These are phyloP conservation scores for Rubus idaeus DNA, from an alignment of 306 rosid species.

Conservation along the genomic window DNA sequence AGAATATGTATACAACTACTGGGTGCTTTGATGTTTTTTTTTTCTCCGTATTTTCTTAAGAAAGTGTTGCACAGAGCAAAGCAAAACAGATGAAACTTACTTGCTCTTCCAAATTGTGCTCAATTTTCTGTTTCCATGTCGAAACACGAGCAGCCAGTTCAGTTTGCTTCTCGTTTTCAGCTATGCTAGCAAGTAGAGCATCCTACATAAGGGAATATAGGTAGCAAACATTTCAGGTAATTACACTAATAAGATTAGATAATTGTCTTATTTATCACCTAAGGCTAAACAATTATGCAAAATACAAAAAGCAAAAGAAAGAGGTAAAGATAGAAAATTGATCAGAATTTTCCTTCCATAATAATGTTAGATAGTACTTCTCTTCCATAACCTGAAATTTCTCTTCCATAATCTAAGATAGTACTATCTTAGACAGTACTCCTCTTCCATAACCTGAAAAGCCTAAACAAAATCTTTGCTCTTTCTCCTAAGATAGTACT, in stretches of 20 bases:
- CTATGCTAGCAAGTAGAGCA: constrained; percentile 84
- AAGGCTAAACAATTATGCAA: background rate
- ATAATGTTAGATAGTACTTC: too few relatives aligned
- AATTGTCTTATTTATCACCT: too few relatives aligned
- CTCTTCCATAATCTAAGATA: too few relatives aligned
- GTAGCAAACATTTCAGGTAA: constrained; percentile 10
- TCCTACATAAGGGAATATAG: constrained; percentile 44
- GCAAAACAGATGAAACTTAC: constrained; percentile 40
- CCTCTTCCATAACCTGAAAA: background rate
- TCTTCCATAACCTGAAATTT: too few relatives aligned
- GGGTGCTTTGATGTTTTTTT: background rate
- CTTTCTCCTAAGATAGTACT: background rate
- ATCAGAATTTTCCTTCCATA: background rate
- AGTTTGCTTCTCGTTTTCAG: constrained; percentile 83
- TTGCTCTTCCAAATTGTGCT: constrained; percentile 84
- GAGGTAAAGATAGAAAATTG: background rate
- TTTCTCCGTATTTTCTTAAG: background rate
- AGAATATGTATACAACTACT: background rate
- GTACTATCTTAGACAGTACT: too few relatives aligned
- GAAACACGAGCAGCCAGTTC: constrained; percentile 86
- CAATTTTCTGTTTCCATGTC: constrained; percentile 89
- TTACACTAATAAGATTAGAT: background rate
- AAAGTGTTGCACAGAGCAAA: background rate
- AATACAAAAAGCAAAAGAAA: background rate
- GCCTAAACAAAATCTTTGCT: background rate